A percentile compares a stretch with the other conserved stretches of the same genome.
Conservation (phyloP, 179 eudicot species). For the Nepenthes alata region DNA sequence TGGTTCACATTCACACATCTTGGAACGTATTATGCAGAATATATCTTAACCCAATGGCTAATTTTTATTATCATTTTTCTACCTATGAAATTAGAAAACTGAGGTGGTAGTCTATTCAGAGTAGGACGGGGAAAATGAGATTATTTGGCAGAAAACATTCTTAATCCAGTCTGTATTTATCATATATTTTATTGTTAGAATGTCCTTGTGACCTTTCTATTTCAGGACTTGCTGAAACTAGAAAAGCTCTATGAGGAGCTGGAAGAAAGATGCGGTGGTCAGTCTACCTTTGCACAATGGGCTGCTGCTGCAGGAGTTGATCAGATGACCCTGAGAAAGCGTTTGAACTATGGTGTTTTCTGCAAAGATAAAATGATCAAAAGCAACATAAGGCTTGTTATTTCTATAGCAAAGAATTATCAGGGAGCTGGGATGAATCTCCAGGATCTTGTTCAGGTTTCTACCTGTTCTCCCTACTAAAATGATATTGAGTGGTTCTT, state of each 20-base stretch:
- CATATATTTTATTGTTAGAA: no score
- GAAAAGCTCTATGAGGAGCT: slow-evolving; percentile 53
- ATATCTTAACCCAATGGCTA: no score
- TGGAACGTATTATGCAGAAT: no score
- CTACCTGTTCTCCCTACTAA: background rate
- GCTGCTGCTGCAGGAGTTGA: slow-evolving; percentile 81
- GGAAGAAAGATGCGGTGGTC: slow-evolving; percentile 37
- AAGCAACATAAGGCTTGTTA: slow-evolving; percentile 87
- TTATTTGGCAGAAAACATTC: no score
- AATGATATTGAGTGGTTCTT: background rate
- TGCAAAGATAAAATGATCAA: slow-evolving; percentile 91
- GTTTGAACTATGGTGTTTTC: slow-evolving; percentile 49
- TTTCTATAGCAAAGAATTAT: slow-evolving; percentile 89
- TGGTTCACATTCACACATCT: no score
- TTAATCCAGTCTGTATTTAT: no score
- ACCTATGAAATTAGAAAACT: no score
- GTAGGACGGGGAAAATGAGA: no score
- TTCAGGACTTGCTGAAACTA: slow-evolving; percentile 73
- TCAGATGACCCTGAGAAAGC: slow-evolving; percentile 58
- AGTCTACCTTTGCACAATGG: slow-evolving; percentile 72
- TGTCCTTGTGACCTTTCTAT: background rate
- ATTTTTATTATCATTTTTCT: no score
- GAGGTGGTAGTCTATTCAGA: no score
- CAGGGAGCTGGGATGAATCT: slow-evolving; percentile 78
- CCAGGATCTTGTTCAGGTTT: slow-evolving; percentile 94